Evolutionary conservation across 805 yeast species (phyloP).

Genomic region (Yamadazyma ubonensis): DNA sequence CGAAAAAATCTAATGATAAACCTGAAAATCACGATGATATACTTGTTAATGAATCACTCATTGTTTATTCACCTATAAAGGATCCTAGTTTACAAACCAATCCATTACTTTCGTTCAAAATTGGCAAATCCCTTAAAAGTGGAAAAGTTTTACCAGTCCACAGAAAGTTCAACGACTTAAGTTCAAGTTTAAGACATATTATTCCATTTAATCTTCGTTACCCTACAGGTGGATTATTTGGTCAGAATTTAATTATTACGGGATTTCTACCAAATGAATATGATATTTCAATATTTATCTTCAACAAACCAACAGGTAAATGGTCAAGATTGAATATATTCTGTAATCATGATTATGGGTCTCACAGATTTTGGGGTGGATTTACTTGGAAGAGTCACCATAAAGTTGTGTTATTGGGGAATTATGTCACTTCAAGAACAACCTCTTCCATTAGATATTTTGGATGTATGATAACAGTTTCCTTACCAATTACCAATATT

Average conservation of each 20-base stretch:
- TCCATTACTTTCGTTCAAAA: conserved; percentile 35
- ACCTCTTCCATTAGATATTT: conserved; percentile 48
- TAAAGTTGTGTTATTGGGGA: conserved; percentile 62
- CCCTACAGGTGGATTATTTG: conserved; percentile 65
- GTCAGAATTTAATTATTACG: conserved; percentile 59
- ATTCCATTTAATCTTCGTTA: conserved; percentile 49
- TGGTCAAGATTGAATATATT: conserved; percentile 64
- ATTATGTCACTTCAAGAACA: conserved; percentile 42
- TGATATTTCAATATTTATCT: conserved; percentile 49
- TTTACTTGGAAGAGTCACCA: conserved; percentile 80
- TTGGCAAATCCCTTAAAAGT: conserved; percentile 31
- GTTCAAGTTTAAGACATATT: conserved; percentile 16
- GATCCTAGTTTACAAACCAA: conserved; percentile 17
- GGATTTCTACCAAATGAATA: conserved; percentile 55
- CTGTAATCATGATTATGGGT: conserved; percentile 50
- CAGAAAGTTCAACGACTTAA: conserved; percentile 17
- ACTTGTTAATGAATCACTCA: conserved; percentile 19
- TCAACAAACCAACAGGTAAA: conserved; percentile 52
- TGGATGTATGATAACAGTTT: conserved; percentile 49
- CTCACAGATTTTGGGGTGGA: conserved; percentile 65
- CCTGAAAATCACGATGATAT: too few relatives aligned
- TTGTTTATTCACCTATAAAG: conserved; percentile 34
- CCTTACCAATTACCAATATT: conserved; percentile 55
- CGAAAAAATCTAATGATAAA: conserved; percentile 4
- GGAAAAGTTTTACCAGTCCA: conserved; percentile 35